These are phyloP conservation scores for Aspergillus kassunensis DNA, from an alignment of 495 filamentous ascomycete genomes.

Conservation along the genomic window DNA sequence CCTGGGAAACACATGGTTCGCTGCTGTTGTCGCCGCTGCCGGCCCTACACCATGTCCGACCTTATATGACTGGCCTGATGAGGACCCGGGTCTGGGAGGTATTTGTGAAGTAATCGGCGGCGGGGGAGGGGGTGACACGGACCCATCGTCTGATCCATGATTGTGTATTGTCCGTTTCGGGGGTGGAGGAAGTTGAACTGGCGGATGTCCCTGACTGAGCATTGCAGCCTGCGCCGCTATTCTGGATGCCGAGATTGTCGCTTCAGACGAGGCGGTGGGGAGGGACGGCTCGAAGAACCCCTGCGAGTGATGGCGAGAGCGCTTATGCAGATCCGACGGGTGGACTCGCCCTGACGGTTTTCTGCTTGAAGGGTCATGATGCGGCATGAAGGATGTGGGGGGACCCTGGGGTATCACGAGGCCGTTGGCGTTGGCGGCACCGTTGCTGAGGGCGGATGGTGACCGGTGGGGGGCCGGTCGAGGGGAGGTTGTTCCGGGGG, in stretches of 20 bases:
- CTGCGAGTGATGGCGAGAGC: slow-evolving; percentile 66
- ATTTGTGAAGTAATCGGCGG: slow-evolving; percentile 53
- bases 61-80: slow-evolving; percentile 52
- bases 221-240: slow-evolving; percentile 92
- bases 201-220: slow-evolving; percentile 52
- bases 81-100: slow-evolving; percentile 52
- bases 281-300: slow-evolving; percentile 87
- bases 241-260: slow-evolving; percentile 67
- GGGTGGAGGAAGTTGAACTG: slow-evolving; percentile 46
- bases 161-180: slow-evolving; percentile 66
- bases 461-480: slow-evolving; percentile 37
- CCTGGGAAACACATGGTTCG: slow-evolving; percentile 80
- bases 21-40: slow-evolving; percentile 72
- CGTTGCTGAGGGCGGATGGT: slow-evolving; percentile 16
- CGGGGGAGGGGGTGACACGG: slow-evolving; percentile 29
- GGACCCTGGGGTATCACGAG: slow-evolving; percentile 25
- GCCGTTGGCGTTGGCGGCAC: no score
- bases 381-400: slow-evolving; percentile 35
- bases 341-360: slow-evolving; percentile 38
- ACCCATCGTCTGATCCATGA: slow-evolving; percentile 28
- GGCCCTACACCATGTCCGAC: slow-evolving; percentile 59
- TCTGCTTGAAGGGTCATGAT: slow-evolving; percentile 35
- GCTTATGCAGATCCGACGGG: slow-evolving; percentile 35
- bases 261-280: slow-evolving; percentile 60
- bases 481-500: slow-evolving; percentile 28